phyloP scores from a whole-genome alignment of 1,284 basidiomycete species.

The Boletus sp. region DNA sequence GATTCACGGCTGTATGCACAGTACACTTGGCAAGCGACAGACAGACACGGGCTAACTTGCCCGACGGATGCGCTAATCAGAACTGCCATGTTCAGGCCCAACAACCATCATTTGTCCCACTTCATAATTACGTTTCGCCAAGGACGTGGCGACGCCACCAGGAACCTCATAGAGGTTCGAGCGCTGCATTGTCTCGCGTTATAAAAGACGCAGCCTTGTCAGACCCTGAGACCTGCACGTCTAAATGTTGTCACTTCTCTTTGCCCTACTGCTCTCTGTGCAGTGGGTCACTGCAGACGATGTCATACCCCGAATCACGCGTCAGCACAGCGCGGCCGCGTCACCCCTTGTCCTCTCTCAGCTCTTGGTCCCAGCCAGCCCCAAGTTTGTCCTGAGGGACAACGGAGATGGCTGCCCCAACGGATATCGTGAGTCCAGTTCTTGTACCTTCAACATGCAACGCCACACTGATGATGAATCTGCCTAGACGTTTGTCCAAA shows the following conservation, averaged over 20 bases:
- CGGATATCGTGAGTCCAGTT: constrained; percentile 20
- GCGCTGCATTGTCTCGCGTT: too few relatives aligned
- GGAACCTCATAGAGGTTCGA: too few relatives aligned
- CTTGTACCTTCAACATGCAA: not conserved
- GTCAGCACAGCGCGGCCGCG: constrained; percentile 5
- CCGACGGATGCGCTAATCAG: too few relatives aligned
- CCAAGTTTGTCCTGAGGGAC: constrained; percentile 16
- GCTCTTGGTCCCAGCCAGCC: constrained; percentile 14
- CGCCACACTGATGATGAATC: not conserved
- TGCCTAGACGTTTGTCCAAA: constrained; percentile 21
- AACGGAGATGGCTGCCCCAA: constrained; percentile 6
- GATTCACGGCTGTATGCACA: too few relatives aligned
- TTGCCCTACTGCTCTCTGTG: not conserved
- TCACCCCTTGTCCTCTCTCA: constrained; percentile 8
- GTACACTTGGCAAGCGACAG: too few relatives aligned
- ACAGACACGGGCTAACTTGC: too few relatives aligned
- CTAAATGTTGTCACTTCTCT: constrained; percentile 13
- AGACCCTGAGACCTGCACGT: not conserved
- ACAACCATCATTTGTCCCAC: too few relatives aligned
- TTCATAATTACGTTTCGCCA: too few relatives aligned
- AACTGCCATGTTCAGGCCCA: too few relatives aligned
- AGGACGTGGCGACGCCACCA: too few relatives aligned
- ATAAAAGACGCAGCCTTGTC: not conserved
- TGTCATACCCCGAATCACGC: not conserved
- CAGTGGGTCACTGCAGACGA: constrained; percentile 2